phyloP scores from a whole-genome alignment of 2,329 filamentous ascomycete species.

The Penicillium aurantiogriseum region DNA sequence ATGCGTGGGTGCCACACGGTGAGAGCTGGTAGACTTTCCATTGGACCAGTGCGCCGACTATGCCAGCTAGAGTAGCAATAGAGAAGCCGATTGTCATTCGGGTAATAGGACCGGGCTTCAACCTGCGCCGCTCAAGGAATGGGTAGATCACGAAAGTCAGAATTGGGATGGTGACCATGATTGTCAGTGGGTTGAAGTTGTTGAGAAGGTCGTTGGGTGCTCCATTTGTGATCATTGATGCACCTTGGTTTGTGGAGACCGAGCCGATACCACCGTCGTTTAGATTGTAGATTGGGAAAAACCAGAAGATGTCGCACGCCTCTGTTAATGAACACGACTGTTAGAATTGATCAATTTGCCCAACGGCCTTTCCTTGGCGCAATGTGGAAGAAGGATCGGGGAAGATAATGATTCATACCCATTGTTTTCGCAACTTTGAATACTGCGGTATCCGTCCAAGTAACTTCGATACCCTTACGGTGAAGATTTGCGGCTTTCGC shows the following conservation, averaged over 20 bases:
- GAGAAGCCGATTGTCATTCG: not conserved
- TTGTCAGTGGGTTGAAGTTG: conserved; percentile 53
- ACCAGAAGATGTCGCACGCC: conserved; percentile 40
- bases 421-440: conserved; percentile 36
- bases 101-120: not conserved
- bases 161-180: conserved; percentile 48
- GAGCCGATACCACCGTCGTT: conserved; percentile 52
- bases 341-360: not conserved
- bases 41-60: not conserved
- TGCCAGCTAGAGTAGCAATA: not conserved
- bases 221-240: conserved; percentile 51
- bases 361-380: not conserved
- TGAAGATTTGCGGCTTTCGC: conserved; percentile 36
- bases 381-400: not conserved
- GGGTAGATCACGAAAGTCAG: conserved; percentile 53
- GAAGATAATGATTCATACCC: not conserved
- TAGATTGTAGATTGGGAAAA: conserved; percentile 39
- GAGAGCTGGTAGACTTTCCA: conserved; percentile 45
- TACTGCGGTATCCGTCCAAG: conserved; percentile 28
- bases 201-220: conserved; percentile 34
- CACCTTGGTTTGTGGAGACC: conserved; percentile 50
- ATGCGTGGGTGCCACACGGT: conserved; percentile 46
- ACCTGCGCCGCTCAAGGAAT: not conserved
- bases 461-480: conserved; percentile 26
- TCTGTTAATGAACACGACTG: not conserved